Evolutionary conservation across 306 rosid species (phyloP).

Genomic region (Vachellia pachyceras): DNA sequence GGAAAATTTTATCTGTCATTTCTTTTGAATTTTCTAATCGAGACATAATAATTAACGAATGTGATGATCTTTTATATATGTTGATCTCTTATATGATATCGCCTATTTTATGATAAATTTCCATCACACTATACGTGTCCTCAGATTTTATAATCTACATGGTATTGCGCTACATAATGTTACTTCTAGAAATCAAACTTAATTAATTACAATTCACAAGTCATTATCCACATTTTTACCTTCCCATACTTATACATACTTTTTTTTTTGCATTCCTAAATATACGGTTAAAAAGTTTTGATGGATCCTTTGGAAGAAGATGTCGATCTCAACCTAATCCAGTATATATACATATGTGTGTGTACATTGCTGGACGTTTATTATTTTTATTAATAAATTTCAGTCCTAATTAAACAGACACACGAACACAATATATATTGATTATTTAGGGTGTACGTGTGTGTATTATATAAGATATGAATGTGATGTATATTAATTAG

Average conservation of each 20-base stretch:
- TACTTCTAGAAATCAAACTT: neutral
- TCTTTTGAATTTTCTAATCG: neutral
- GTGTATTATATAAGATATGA: constrained; percentile 26
- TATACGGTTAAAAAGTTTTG: neutral
- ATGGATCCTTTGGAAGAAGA: neutral
- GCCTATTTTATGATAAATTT: neutral
- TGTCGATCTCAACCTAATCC: neutral
- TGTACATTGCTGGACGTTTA: neutral
- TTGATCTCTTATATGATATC: neutral
- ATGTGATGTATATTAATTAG: constrained; percentile 15
- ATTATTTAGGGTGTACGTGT: too few relatives aligned
- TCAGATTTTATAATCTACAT: neutral
- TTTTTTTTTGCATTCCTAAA: neutral
- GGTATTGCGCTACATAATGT: neutral
- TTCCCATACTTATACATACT: neutral
- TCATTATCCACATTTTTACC: neutral
- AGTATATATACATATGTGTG: neutral
- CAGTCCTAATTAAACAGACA: neutral
- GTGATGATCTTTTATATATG: neutral
- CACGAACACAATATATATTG: too few relatives aligned
- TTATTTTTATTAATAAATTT: neutral
- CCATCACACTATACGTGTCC: neutral
- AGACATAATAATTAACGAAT: neutral
- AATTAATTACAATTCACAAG: neutral
- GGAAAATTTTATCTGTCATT: neutral